phyloP scores from a whole-genome alignment of 495 filamentous ascomycete genomes.

The Hypoxylon intermedium region DNA sequence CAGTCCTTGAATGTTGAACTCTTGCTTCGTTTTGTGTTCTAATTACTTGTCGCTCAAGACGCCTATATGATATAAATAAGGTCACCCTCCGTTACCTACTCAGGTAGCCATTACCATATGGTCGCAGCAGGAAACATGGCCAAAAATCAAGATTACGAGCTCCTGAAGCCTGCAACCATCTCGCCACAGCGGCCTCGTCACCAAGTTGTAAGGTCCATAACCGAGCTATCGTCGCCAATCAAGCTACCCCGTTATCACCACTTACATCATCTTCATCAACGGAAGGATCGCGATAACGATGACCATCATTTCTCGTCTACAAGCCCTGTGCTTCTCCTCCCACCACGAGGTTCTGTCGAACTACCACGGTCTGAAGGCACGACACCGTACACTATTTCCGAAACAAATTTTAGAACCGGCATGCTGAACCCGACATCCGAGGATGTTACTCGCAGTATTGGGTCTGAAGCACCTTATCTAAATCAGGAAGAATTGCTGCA shows the following conservation, averaged over 20 bases:
- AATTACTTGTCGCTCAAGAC: too few species aligned
- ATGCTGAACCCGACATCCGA: conserved; percentile 45
- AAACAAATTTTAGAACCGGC: conserved; percentile 50
- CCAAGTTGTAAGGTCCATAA: conserved; percentile 57
- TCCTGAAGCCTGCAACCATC: conserved; percentile 34
- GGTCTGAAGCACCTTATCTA: conserved; percentile 11
- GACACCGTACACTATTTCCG: conserved; percentile 53
- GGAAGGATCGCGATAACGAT: conserved; percentile 52
- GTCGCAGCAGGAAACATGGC: conserved; percentile 49
- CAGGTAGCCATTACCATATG: background rate
- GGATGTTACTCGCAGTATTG: conserved; percentile 27
- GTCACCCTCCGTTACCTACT: conserved; percentile 20
- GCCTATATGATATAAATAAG: too few species aligned
- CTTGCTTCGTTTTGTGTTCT: too few species aligned
- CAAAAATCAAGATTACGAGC: conserved; percentile 46
- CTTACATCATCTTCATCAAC: conserved; percentile 48
- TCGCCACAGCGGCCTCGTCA: conserved; percentile 55
- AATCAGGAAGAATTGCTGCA: conserved; percentile 45
- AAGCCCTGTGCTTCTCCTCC: conserved; percentile 32
- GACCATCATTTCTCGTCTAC: conserved; percentile 44
- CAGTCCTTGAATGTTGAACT: too few species aligned
- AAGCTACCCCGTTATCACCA: conserved; percentile 53
- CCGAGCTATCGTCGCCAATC: conserved; percentile 58
- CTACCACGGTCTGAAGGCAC: conserved; percentile 50
- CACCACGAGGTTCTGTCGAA: conserved; percentile 47